Evolutionary conservation across 2,329 filamentous ascomycete species (phyloP).

Genomic region (Myriosclerotinia curreyana): DNA sequence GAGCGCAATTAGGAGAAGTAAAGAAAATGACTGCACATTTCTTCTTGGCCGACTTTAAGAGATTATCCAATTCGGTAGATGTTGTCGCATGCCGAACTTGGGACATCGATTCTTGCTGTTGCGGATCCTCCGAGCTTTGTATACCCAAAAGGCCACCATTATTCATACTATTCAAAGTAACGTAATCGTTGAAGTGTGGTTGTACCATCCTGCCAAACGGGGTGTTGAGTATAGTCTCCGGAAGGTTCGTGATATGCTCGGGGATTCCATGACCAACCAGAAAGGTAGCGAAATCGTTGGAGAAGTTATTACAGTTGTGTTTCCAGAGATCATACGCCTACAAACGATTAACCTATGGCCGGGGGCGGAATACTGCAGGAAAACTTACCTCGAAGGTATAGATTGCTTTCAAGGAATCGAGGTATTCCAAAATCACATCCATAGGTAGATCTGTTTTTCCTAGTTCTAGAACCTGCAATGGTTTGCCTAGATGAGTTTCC

Average conservation of each 20-base stretch:
- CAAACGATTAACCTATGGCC: constrained; percentile 17
- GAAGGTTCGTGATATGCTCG: constrained; percentile 78
- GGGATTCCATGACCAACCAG: constrained; percentile 86
- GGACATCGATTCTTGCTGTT: constrained; percentile 32
- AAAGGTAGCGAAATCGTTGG: constrained; percentile 87
- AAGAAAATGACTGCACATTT: constrained; percentile 86
- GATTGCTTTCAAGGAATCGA: constrained; percentile 76
- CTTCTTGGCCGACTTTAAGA: constrained; percentile 57
- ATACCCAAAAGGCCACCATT: constrained; percentile 41
- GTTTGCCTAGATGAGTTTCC: constrained; percentile 79
- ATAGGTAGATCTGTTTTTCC: constrained; percentile 75
- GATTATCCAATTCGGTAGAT: constrained; percentile 56
- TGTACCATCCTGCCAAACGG: constrained; percentile 86
- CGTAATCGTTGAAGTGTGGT: constrained; percentile 66
- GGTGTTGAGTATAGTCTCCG: constrained; percentile 78
- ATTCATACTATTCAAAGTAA: constrained; percentile 59
- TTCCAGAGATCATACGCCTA: constrained; percentile 83
- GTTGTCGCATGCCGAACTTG: constrained; percentile 61
- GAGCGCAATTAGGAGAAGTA: constrained; percentile 80
- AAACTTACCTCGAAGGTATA: constrained; percentile 70
- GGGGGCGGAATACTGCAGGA: not conserved
- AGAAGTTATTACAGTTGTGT: constrained; percentile 98
- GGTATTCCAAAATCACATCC: constrained; percentile 80
- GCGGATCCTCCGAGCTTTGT: constrained; percentile 19
- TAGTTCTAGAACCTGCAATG: constrained; percentile 71